Evolutionary conservation across 441 rosid genomes (phyloP).

Genomic region (Syzygium malaccense): DNA sequence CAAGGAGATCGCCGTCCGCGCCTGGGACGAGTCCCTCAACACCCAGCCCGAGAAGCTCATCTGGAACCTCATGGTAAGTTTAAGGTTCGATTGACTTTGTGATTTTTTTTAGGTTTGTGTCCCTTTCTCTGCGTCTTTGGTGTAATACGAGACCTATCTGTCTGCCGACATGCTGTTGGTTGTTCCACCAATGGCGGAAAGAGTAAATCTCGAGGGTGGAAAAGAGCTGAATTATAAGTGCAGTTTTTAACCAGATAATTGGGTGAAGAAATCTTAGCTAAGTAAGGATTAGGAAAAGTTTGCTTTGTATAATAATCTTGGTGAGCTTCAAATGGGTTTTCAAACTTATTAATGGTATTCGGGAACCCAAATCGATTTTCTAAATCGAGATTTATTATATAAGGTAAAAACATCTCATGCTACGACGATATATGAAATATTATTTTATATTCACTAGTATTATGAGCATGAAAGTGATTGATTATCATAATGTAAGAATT

Average conservation of each 20-base stretch:
- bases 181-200: too few species aligned
- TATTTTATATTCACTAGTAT: neutral
- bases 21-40: constrained; percentile 84
- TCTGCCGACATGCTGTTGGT: too few species aligned
- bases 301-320: neutral
- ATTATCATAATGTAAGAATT: neutral
- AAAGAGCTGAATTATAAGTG: neutral
- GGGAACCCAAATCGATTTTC: neutral
- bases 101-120: neutral
- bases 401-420: neutral
- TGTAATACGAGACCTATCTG: neutral
- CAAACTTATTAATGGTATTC: rapidly evolving
- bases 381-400: neutral
- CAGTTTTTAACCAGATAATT: neutral
- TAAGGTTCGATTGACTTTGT: too few species aligned
- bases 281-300: neutral
- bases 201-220: too few species aligned
- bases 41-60: constrained; percentile 92
- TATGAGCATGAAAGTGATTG: neutral
- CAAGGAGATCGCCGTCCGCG: constrained; percentile 80
- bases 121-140: neutral
- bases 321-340: neutral
- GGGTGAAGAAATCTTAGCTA: too few species aligned
- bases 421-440: neutral
- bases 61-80: constrained; percentile 81